Evolutionary conservation across 805 yeast genomes (phyloP), one percentile per base, ranked within the genome.

Genomic region (Saccharomycopsis javanensis): DNA sequence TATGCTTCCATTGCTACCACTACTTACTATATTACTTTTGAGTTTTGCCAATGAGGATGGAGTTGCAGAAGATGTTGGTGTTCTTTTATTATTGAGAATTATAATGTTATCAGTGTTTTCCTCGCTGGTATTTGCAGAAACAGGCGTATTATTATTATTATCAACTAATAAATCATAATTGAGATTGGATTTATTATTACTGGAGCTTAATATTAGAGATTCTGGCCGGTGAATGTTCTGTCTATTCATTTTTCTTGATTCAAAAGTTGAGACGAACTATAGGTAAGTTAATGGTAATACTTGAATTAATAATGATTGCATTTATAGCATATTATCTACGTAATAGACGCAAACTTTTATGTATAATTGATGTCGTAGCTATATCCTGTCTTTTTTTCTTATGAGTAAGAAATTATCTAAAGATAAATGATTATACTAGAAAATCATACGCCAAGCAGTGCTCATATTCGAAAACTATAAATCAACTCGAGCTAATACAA

Each of bases 231-330:
- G 58, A 20, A 60, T 57, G 34, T 60, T 57, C 51, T 60, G 58
- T 50, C 62, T 50, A 37, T 60, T 57, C 62, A 60, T 60, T 27
- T n/a, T n/a, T n/a, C n/a, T n/a, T n/a, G n/a, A n/a, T n/a, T n/a
- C n/a, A n/a, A n/a, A n/a, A n/a, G 28, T n/a, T 23, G 48, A 42
- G n/a, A n/a, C n/a, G n/a, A n/a, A n/a, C n/a, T n/a, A n/a, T n/a
- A n/a, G n/a, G n/a, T n/a, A n/a, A n/a, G n/a, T n/a, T n/a, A n/a
- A n/a, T n/a, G n/a, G n/a, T n/a, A n/a, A n/a, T n/a, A n/a, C n/a
- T n/a, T n/a, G n/a, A n/a, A n/a, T n/a, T n/a, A n/a, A n/a, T n/a
- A n/a, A n/a, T n/a, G n/a, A n/a, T n/a, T n/a, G n/a, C n/a, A n/a
- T n/a, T n/a, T n/a, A n/a, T n/a, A n/a, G n/a, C n/a, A n/a, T n/a